Evolutionary conservation across 768 basidiomycete species (phyloP), one percentile per base, ranked within the genome.

Genomic region (Dacryopinax spathularia): DNA sequence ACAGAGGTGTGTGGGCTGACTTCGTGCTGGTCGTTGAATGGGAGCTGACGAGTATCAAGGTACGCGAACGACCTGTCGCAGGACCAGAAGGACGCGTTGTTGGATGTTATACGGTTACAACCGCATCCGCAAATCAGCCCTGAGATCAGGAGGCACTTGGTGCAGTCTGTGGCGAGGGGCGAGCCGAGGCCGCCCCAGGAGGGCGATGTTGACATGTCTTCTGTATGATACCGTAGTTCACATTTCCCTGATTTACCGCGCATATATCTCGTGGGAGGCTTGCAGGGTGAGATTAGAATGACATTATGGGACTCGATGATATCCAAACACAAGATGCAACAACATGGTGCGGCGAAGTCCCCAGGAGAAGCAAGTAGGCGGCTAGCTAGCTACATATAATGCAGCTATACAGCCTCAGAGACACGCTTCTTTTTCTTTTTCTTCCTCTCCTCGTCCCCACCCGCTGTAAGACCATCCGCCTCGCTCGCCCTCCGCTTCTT

Each of bases 11-110:
- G 73, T 72, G 34, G 33, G 16, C 62, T 20, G 22, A 36, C 34
- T 0, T 15, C 37, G 7, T 15, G 33, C 33, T 34, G 4, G 18
- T n/a, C 7, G 22, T 60, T 44, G 66, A 3, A 61, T 60, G n/a
- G 18, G 43, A 60, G 35, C 36, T n/a, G 15, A 22, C 33, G 37
- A 34, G 9, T 48, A n/a, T 35, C 10, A 69, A 96, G 94, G 70
- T 99, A 97, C 75, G 88, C 91, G 5, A 84, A 88, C 18, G 94
- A 98, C 75, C 73, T 99, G 69, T 95, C 95, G 0, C 89, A 90
- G 1, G 95, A 99, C 72, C 96, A 99, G 70, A 98, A 98, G 73
- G 92, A 97, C 72, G 92, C 95, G 0, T 77, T 99, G n/a, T 76
- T 97, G 62, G 95, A 98, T 68, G 92, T 97, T 41, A 80, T 94